Percentiles rank a stretch among this genome's conserved stretches.
These are phyloP conservation scores for Tolypocladium amazonense DNA, from an alignment of 2,329 filamentous ascomycete genomes.

Conservation along the genomic window DNA sequence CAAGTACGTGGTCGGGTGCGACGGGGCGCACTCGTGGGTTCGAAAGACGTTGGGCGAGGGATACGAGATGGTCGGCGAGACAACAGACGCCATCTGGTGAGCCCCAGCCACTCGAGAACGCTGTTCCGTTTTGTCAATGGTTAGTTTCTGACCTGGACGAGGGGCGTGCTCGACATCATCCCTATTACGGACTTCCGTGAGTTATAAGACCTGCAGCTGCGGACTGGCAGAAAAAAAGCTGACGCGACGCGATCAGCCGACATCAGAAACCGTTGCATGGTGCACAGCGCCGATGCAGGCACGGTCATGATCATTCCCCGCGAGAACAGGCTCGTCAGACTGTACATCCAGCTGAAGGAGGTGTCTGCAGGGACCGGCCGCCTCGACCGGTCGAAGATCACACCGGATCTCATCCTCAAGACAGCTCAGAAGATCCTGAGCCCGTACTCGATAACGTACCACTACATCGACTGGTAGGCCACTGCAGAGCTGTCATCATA, in stretches of 20 bases:
- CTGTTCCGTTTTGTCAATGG: background rate
- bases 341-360: slow-evolving; percentile 54
- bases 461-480: slow-evolving; percentile 52
- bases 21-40: slow-evolving; percentile 59
- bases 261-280: slow-evolving; percentile 46
- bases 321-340: slow-evolving; percentile 50
- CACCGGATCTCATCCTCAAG: slow-evolving; percentile 49
- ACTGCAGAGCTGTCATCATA: background rate
- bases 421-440: slow-evolving; percentile 53
- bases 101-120: background rate
- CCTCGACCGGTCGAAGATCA: slow-evolving; percentile 52
- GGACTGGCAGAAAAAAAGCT: background rate
- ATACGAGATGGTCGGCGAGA: slow-evolving; percentile 44
- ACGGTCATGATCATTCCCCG: slow-evolving; percentile 56
- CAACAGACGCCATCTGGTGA: slow-evolving; percentile 38
- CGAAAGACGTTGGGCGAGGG: slow-evolving; percentile 40
- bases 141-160: background rate
- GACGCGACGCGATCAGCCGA: slow-evolving; percentile 22
- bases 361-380: slow-evolving; percentile 31
- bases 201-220: slow-evolving; percentile 1
- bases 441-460: slow-evolving; percentile 56
- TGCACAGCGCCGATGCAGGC: slow-evolving; percentile 44
- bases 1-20: slow-evolving; percentile 56
- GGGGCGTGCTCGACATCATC: slow-evolving; percentile 33
- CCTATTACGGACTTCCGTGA: slow-evolving; percentile 40